Base-by-base conservation (phyloP, 805 yeast species). In the Pichia phayaonensis region DNA sequence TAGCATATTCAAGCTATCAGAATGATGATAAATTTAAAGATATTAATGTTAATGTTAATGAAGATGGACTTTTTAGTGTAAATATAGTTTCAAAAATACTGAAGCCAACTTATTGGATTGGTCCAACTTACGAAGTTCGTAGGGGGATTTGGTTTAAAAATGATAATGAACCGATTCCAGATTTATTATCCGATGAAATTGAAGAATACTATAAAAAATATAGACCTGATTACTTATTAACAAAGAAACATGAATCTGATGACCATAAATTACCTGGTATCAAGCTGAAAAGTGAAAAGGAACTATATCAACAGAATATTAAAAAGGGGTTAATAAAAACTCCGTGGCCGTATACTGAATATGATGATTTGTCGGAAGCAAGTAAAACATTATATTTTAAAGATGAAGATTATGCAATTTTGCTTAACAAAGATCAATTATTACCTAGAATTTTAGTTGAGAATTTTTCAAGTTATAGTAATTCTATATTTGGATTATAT, bases 131-230 rank as follows among this genome's bases (percentile, higher is more conserved):
- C 61, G 90, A 86, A 53, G 84, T 92, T 1, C 72, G 96, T 44
- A 70, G 97, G 49, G 96, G 96, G 1, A 64, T 81, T 1, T 92
- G 98, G 98, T 89, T 88, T 62, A 62, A 75, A 11, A 77, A 77
- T 46, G 79, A 80, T 1, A 59, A 60, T 6, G 95, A 95, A 0
- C 66, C 88, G 26, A 60, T 72, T 11, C 69, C 70, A 1, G 65
- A 68, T 1, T 51, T 82, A 6, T 7, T 56, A 3, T 72, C 94
- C 0, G 67, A 71, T 0, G 80, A 76, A 50, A 59, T 90, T 21
- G 97, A 90, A 63, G 59, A 59, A 6, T 77, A 77, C 0, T 86
- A 76, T 61, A 54, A 61, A 18, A 58, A 61, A 13, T 60, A 74
- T 41, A 54, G 57, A 26, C 61, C 67, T 45, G 53, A 50, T 36